A percentile compares a stretch with the other conserved stretches of the same genome.
phyloP scores from a whole-genome alignment of 768 basidiomycete species.

The Amanita molliuscula region DNA sequence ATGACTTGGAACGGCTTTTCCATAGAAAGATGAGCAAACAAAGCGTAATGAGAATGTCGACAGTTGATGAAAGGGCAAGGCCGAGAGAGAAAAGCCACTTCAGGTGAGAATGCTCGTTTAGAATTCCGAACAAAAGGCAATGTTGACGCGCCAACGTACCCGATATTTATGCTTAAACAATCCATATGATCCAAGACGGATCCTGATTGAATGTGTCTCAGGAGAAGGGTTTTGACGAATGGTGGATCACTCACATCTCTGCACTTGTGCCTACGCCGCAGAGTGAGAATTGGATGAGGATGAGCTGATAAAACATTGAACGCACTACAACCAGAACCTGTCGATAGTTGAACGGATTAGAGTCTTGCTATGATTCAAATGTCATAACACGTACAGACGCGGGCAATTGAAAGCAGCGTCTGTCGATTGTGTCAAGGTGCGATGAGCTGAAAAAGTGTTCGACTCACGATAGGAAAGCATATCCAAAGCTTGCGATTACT shows the following conservation, averaged over 20 bases:
- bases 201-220: slow-evolving; percentile 10
- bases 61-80: slow-evolving; percentile 27
- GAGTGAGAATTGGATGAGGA: background rate
- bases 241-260: slow-evolving; percentile 13
- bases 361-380: too few relatives aligned
- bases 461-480: slow-evolving; percentile 16
- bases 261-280: slow-evolving; percentile 12
- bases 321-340: slow-evolving; percentile 4
- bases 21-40: slow-evolving; percentile 23
- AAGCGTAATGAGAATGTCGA: slow-evolving; percentile 27
- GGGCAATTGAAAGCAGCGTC: slow-evolving; percentile 14
- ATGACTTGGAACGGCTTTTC: slow-evolving; percentile 19
- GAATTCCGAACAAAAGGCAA: background rate
- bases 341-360: background rate
- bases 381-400: slow-evolving; percentile 13
- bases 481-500: slow-evolving; percentile 16
- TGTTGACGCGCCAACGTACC: slow-evolving; percentile 8
- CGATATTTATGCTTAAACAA: slow-evolving; percentile 12
- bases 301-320: background rate
- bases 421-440: background rate
- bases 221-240: background rate
- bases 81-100: slow-evolving; percentile 37
- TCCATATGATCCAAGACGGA: slow-evolving; percentile 11
- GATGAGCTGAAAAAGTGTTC: background rate
- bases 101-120: background rate